Base-by-base conservation (phyloP, 495 filamentous ascomycete genomes). In the Penicillium pancosmium region DNA sequence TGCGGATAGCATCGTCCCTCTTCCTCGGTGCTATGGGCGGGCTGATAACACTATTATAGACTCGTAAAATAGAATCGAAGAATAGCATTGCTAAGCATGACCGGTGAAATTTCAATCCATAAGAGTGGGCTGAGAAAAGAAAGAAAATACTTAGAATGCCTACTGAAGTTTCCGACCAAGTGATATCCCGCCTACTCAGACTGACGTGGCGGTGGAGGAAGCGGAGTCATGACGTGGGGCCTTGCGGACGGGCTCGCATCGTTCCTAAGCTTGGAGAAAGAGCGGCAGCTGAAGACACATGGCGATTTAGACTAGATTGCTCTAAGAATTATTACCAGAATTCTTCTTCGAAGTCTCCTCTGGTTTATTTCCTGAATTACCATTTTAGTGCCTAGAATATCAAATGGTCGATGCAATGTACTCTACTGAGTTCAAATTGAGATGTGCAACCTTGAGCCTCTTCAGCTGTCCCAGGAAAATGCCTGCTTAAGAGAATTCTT, bases 1-100 rank as follows among this genome's bases (percentile, higher is more conserved):
- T 62, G 25, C 65, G 61, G 19, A 73, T 63, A n/a, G 67, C 67
- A 50, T 71, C 67, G 44, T 67, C 58, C 10, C 52, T 18, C 34
- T 71, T 73, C 16, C 33, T 21, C 3, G 62, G 49, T 25, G 33
- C 19, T 1, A 19, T 48, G 5, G 65, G 68, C 3, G 67, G 68
- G 12, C 44, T 59, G 10, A 68, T 57, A 46, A 69, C 57, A 31
- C 59, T 61, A 1, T 21, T 6, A 25, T 68, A 71, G 31, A 67
- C 19, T 18, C 68, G 61, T 16, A 56, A n/a, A 15, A 60, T 18
- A 19, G 19, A 8, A 16, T 23, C 31, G 35, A 60, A 60, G 2
- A 60, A 47, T 41, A 59, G 21, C 46, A 48, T 48, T 27, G 18
- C 1, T 4, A 48, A 13, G 21, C 8, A 48, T 12, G n/a, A 16